phyloP scores from a whole-genome alignment of 1,284 basidiomycete species.

The Boletus holoroseus region DNA sequence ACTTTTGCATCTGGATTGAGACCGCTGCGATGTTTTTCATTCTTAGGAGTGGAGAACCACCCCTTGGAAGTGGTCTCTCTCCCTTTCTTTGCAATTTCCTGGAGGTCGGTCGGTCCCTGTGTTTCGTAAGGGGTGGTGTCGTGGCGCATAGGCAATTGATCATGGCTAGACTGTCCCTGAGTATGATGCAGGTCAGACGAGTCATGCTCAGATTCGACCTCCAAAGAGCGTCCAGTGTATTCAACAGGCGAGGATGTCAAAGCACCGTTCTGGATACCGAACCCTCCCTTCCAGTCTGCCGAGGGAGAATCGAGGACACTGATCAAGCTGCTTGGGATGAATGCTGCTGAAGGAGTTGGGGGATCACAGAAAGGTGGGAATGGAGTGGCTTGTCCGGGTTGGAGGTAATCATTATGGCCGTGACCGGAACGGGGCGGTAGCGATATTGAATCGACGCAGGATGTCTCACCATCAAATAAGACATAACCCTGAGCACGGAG shows the following conservation, averaged over 20 bases:
- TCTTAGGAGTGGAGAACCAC: conserved; percentile 45
- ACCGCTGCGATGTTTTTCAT: conserved; percentile 51
- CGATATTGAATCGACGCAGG: conserved; percentile 24
- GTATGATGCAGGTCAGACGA: conserved; percentile 42
- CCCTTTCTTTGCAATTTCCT: conserved; percentile 12
- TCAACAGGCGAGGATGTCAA: conserved; percentile 37
- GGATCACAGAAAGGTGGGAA: conserved; percentile 52
- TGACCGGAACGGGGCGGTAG: conserved; percentile 18
- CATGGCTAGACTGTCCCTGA: conserved; percentile 33
- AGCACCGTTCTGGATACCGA: conserved; percentile 22
- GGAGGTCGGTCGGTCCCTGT: conserved; percentile 11
- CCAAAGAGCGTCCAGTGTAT: conserved; percentile 24
- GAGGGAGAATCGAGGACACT: conserved; percentile 47
- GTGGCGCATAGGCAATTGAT: conserved; percentile 34
- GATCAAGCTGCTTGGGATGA: conserved; percentile 56
- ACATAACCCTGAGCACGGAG: conserved; percentile 38
- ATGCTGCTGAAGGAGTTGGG: conserved; percentile 42
- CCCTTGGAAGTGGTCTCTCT: conserved; percentile 34
- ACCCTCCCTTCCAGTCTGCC: conserved; percentile 26
- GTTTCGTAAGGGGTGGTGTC: conserved; percentile 39
- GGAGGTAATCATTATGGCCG: conserved; percentile 16
- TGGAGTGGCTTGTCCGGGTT: conserved; percentile 29
- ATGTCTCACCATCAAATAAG: conserved; percentile 40
- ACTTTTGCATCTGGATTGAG: conserved; percentile 83
- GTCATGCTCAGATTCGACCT: conserved; percentile 29